Evolutionary conservation across 1,284 basidiomycete genomes (phyloP).

Genomic region (Rhodotorula sp.): DNA sequence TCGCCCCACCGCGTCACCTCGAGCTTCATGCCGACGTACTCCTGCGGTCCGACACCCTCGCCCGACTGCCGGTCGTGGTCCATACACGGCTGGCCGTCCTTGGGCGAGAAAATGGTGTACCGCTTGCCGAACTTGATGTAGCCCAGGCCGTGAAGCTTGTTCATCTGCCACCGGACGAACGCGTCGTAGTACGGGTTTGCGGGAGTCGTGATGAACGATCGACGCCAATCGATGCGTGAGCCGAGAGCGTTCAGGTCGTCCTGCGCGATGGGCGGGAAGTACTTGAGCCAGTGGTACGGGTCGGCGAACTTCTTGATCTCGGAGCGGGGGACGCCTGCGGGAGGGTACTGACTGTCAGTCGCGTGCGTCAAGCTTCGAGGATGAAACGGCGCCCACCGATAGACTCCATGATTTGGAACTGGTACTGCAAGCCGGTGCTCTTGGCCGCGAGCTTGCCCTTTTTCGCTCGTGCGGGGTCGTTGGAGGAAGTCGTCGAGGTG

Average conservation of each 20-base stretch:
- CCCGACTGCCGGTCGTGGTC: conserved; percentile 97
- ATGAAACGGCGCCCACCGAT: conserved; percentile 56
- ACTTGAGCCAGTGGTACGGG: conserved; percentile 84
- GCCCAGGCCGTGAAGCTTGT: conserved; percentile 78
- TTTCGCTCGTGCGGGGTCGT: conserved; percentile 68
- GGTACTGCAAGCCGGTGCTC: conserved; percentile 89
- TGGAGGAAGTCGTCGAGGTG: conserved; percentile 49
- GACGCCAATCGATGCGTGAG: conserved; percentile 94
- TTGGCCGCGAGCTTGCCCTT: conserved; percentile 96
- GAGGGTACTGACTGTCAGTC: neutral
- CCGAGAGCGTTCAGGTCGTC: conserved; percentile 83
- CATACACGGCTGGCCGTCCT: conserved; percentile 99
- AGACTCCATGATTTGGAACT: conserved; percentile 98
- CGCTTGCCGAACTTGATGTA: conserved; percentile 98
- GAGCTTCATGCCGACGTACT: conserved; percentile 96
- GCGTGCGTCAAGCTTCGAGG: too few species aligned
- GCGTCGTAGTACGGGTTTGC: conserved; percentile 96
- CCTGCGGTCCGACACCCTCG: conserved; percentile 91
- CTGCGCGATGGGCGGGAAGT: conserved; percentile 95
- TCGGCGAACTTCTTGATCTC: conserved; percentile 98
- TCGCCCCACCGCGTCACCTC: conserved; percentile 76
- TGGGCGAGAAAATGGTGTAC: conserved; percentile 98
- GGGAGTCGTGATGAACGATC: conserved; percentile 91
- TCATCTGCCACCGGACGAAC: conserved; percentile 98
- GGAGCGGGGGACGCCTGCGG: conserved; percentile 63